A percentile compares a stretch with the other conserved stretches of the same genome.
Evolutionary conservation across 2,329 filamentous ascomycete species (phyloP).

Genomic region (Myrmaecium sp.): DNA sequence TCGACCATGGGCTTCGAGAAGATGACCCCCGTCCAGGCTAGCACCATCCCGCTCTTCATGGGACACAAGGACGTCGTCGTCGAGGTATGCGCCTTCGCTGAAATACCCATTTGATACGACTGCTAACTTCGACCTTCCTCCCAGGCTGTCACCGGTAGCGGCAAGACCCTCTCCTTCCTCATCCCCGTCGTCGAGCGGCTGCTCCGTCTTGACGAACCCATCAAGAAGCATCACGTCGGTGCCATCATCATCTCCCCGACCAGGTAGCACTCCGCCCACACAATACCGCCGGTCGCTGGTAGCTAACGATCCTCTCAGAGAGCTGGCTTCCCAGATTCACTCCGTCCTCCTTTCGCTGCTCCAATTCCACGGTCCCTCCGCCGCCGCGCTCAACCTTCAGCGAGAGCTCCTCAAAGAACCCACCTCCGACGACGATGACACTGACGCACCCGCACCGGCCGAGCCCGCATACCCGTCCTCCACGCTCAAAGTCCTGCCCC

Average conservation of each 20-base stretch:
- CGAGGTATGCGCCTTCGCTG: slow-evolving; percentile 43
- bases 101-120: too few relatives aligned
- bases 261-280: slow-evolving; percentile 18
- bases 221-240: slow-evolving; percentile 78
- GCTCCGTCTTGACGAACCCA: slow-evolving; percentile 60
- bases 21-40: slow-evolving; percentile 91
- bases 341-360: slow-evolving; percentile 61
- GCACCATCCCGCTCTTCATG: slow-evolving; percentile 74
- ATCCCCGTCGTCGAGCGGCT: slow-evolving; percentile 73
- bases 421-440: slow-evolving; percentile 25
- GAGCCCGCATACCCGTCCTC: slow-evolving; percentile 26
- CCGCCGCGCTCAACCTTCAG: slow-evolving; percentile 43
- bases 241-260: slow-evolving; percentile 89
- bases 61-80: slow-evolving; percentile 86
- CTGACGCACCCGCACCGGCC: slow-evolving; percentile 20
- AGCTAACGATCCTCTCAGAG: slow-evolving; percentile 31
- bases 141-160: slow-evolving; percentile 73
- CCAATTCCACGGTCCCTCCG: slow-evolving; percentile 67
- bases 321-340: slow-evolving; percentile 82
- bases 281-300: neutral
- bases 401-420: too few relatives aligned
- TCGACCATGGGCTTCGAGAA: slow-evolving; percentile 68
- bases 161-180: slow-evolving; percentile 75
- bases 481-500: slow-evolving; percentile 53
- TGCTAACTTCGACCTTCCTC: too few relatives aligned